Base-by-base conservation (phyloP, 2,329 filamentous ascomycete genomes). In the Clarireedia homoeocarpa region DNA sequence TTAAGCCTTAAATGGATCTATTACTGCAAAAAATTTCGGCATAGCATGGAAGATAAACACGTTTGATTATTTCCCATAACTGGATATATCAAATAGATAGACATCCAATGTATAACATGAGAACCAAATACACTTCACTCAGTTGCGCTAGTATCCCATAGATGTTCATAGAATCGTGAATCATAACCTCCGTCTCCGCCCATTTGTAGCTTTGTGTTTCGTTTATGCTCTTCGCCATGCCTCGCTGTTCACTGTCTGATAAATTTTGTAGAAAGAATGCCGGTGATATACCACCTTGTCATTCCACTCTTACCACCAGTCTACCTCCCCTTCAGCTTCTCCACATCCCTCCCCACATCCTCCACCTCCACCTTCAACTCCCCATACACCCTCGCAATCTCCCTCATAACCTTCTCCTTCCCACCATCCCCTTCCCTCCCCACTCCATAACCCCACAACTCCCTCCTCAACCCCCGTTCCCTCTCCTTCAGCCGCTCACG, bases 1-100 rank as follows among this genome's bases (percentile, higher is more conserved):
- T 94, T 71, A 91, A 86, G 73, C 66, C 65, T 57, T 69, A 66
- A 51, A 59, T 30, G 10, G 34, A 39, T 40, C 23, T 54, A 30
- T 49, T 39, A 15, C 12, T 48, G 38, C 23, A 17, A 40, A 15
- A 45, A 26, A 26, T 10, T 23, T 48, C 15, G 10, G 14, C 4
- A 27, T 53, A 48, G 23, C 23, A 48, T 48, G 44, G 44, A 1
- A 23, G 20, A 17, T 49, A 30, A 4, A 23, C 14, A 54, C n/a
- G 17, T 42, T 20, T 42, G 15, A 9, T 54, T 51, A 6, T 27
- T 44, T 15, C 36, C n/a, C 39, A 42, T 48, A 6, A 15, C 15
- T 7, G 9, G 24, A 27, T 14, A 14, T 10, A 24, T 26, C n/a
- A 9, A 38, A 17, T 27, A 54, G 24, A 49, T 14, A 49, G n/a